Conservation (phyloP, 768 basidiomycete genomes). For the Kwoniella dejecticola region DNA sequence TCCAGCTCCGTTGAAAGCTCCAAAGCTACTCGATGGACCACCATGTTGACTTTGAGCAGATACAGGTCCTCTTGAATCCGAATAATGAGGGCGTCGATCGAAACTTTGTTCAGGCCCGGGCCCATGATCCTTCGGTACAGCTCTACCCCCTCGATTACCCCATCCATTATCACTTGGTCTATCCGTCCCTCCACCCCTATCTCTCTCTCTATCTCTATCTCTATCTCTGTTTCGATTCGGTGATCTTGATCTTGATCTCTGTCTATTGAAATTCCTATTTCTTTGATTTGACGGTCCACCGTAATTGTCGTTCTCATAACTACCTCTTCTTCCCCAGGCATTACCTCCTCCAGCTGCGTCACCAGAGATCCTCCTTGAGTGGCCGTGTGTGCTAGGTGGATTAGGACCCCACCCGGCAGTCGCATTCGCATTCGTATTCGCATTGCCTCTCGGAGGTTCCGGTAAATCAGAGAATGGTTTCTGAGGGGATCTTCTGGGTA, state of each 20-base stretch:
- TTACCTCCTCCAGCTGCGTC: neutral
- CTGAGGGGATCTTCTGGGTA: constrained; percentile 5
- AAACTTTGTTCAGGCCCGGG: too few species aligned
- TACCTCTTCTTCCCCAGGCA: constrained; percentile 4
- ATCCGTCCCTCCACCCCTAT: constrained; percentile 2
- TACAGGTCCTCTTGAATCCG: too few species aligned
- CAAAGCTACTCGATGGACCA: too few species aligned
- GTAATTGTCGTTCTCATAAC: constrained; percentile 2
- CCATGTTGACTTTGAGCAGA: too few species aligned
- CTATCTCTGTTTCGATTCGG: neutral
- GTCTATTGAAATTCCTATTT: too few species aligned
- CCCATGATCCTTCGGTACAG: too few species aligned
- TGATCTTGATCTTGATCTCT: constrained; percentile 15
- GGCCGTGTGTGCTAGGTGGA: neutral
- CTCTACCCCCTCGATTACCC: constrained; percentile 18
- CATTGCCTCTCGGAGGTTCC: neutral
- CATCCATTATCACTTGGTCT: constrained; percentile 18
- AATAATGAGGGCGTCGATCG: neutral
- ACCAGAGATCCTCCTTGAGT: neutral
- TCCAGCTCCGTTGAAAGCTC: neutral
- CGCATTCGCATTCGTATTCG: too few species aligned
- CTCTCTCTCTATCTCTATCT: too few species aligned
- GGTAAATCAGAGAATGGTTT: neutral
- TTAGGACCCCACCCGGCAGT: too few species aligned
- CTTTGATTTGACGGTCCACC: neutral